These are phyloP conservation scores for Tolypocladium paradoxum DNA, from an alignment of 2,329 filamentous ascomycete genomes.

Conservation along the genomic window DNA sequence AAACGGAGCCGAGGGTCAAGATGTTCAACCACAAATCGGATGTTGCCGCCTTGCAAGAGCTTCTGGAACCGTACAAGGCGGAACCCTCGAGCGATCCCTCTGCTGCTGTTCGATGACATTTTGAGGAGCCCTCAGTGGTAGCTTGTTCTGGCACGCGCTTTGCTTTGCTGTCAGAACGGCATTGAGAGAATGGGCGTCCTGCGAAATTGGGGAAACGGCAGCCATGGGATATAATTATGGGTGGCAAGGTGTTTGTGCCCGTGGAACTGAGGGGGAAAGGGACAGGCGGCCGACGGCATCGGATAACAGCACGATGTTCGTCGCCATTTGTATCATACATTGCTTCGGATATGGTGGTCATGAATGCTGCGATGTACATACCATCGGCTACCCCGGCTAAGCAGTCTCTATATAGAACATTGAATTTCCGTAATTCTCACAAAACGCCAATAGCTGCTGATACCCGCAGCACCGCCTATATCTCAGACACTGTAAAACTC, in stretches of 20 bases:
- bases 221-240: not conserved
- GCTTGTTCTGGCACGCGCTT: not conserved
- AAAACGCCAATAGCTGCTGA: not conserved
- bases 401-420: not conserved
- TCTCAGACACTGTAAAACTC: conserved; percentile 62
- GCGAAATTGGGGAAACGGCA: not conserved
- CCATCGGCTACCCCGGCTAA: not conserved
- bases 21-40: conserved; percentile 13
- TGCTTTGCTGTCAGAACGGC: not conserved
- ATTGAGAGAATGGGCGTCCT: not conserved
- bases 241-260: not conserved
- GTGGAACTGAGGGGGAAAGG: not conserved
- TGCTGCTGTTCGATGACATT: not conserved
- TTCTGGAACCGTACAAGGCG: conserved; percentile 4
- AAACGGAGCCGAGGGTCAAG: not conserved
- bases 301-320: conserved; percentile 1
- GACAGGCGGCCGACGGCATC: not conserved
- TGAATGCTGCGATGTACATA: not conserved
- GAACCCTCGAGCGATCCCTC: not conserved
- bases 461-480: conserved; percentile 4
- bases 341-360: not conserved
- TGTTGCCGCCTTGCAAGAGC: conserved; percentile 4
- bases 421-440: not conserved
- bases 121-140: no score
- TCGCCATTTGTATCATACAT: not conserved